These are phyloP conservation scores for Trichoderma sp. DNA, from an alignment of 2,329 filamentous ascomycete species.

Conservation along the genomic window DNA sequence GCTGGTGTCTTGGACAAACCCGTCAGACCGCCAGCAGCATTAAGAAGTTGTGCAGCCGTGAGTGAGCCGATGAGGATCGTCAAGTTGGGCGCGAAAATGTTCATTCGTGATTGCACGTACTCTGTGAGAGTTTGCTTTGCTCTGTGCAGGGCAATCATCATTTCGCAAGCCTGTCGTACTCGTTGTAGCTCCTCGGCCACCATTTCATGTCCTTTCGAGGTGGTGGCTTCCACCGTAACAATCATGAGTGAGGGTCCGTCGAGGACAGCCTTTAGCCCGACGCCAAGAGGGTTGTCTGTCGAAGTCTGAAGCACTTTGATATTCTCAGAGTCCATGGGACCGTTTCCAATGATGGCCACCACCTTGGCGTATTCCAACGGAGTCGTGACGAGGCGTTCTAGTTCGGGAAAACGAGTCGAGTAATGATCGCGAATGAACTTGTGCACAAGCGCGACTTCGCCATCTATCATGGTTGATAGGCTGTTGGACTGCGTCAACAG, in stretches of 20 bases:
- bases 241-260: conserved; percentile 93
- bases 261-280: conserved; percentile 74
- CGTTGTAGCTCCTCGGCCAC: conserved; percentile 69
- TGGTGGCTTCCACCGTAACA: conserved; percentile 90
- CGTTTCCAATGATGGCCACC: conserved; percentile 88
- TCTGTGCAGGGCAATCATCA: conserved; percentile 81
- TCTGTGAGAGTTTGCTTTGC: conserved; percentile 85
- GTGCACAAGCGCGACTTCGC: conserved; percentile 88
- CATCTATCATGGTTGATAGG: conserved; percentile 87
- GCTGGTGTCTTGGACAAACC: conserved; percentile 89
- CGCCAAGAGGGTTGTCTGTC: conserved; percentile 72
- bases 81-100: conserved; percentile 89
- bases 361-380: conserved; percentile 94
- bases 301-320: conserved; percentile 78
- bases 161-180: conserved; percentile 76
- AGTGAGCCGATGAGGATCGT: conserved; percentile 87
- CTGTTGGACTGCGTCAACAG: conserved; percentile 85
- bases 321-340: conserved; percentile 74
- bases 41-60: conserved; percentile 94
- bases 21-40: conserved; percentile 83
- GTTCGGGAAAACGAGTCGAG: conserved; percentile 86
- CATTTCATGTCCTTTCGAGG: conserved; percentile 77
- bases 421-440: conserved; percentile 97
- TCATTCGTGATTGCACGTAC: conserved; percentile 97
- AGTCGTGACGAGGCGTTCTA: conserved; percentile 85